phyloP scores from a whole-genome alignment of 2,329 filamentous ascomycete species.

The Lachnellula cervina region DNA sequence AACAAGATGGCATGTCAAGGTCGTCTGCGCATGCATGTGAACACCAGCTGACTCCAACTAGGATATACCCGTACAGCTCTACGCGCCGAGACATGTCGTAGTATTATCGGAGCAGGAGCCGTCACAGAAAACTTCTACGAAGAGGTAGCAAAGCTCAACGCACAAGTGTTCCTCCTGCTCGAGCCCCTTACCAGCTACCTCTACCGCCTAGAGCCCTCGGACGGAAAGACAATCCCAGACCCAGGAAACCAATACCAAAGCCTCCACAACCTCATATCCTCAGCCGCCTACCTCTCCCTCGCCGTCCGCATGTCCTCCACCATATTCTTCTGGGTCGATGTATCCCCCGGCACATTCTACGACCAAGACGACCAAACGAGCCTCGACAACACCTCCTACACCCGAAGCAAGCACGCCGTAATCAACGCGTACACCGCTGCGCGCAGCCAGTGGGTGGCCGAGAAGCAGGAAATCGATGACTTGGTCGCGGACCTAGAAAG shows the following conservation, averaged over 20 bases:
- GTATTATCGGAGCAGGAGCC: conserved; percentile 13
- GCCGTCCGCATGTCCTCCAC: conserved; percentile 20
- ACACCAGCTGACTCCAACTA: conserved; percentile 9
- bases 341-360: conserved; percentile 15
- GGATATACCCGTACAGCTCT: conserved; percentile 21
- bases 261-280: conserved; percentile 26
- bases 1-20: conserved; percentile 18
- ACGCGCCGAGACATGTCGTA: conserved; percentile 16
- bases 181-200: conserved; percentile 22
- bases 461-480: neutral
- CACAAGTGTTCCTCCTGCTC: conserved; percentile 40
- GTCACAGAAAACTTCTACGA: conserved; percentile 33
- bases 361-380: conserved; percentile 14
- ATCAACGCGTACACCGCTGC: neutral
- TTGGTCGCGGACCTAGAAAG: neutral
- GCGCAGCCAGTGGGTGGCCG: neutral
- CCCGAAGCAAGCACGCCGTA: conserved; percentile 9
- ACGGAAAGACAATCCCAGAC: conserved; percentile 1
- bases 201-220: conserved; percentile 7
- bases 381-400: conserved; percentile 10
- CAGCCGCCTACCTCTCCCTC: conserved; percentile 23
- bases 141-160: conserved; percentile 45
- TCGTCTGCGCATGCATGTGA: neutral
- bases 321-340: conserved; percentile 21
- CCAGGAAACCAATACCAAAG: conserved; percentile 19